Base-by-base conservation (phyloP, 75 land plant species). In the Picea sitchensis region DNA sequence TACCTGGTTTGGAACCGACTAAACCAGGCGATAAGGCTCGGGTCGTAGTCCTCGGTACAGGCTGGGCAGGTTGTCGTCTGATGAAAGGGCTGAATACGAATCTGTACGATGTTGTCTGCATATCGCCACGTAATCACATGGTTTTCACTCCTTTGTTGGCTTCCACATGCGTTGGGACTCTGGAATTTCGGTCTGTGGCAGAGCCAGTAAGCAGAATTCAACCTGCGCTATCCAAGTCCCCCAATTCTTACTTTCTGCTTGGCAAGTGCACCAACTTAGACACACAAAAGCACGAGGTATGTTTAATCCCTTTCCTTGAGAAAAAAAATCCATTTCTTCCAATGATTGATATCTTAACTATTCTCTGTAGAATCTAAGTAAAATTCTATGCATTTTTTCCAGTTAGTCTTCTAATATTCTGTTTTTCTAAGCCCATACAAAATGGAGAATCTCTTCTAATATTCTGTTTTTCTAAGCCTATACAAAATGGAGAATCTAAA, bases 91-190 rank as follows among this genome's bases (percentile, higher is more conserved):
- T 91, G 34, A 80, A 91, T 65, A 87, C 92, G 30, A 76, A 81
- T 1, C 15, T 87, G 9, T 91, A 83, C 60, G 93, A 91, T 79
- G 83, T 88, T 58, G 92, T 92, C 13, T 92, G 92, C 81, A 84
- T 92, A 26, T 90, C 92, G 2, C 94, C 94, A 17, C 64, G 92
- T 61, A 92, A 92, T 64, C 94, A 92, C 80, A 91, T 91, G 93
- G 93, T 91, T 20, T 91, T 91, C 82, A 91, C 93, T 44, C 93
- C 93, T 59, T 74, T 91, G 81, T 81, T 91, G 76, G 93, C 92
- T 60, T 90, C 92, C 47, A 91, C 92, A 61, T 91, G 93, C 67
- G 93, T 91, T 21, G 93, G 93, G 41, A 91, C 92, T 30, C 77
- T 91, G 54, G 93, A 87, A 80, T 90, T 87, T 58, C 75, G 87